These are phyloP conservation scores for Teunomyces funiuensis DNA, from an alignment of 805 yeast genomes.

Conservation along the genomic window DNA sequence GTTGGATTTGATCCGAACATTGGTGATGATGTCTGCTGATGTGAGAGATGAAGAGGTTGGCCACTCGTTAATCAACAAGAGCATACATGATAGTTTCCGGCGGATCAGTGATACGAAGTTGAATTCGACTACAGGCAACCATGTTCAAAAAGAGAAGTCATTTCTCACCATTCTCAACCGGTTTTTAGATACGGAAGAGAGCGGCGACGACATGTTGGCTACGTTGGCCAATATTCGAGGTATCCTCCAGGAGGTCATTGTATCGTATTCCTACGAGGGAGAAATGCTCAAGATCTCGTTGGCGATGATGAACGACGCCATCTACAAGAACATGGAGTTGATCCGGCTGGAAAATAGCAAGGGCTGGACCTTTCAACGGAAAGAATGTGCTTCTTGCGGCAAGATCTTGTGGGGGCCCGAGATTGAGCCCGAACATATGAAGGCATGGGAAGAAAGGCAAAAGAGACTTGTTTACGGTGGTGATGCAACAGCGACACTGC, in stretches of 20 bases:
- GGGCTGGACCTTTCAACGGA: slow-evolving; percentile 63
- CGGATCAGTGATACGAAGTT: slow-evolving; percentile 28
- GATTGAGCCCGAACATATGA: slow-evolving; percentile 43
- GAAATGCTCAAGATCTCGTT: slow-evolving; percentile 52
- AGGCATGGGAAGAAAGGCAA: slow-evolving; percentile 56
- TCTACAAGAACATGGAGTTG: slow-evolving; percentile 44
- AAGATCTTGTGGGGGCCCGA: slow-evolving; percentile 70
- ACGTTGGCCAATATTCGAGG: slow-evolving; percentile 59
- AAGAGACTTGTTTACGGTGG: slow-evolving; percentile 5
- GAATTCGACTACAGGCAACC: slow-evolving; percentile 12
- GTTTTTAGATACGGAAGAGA: slow-evolving; percentile 50
- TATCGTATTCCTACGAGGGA: slow-evolving; percentile 64
- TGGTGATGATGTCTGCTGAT: slow-evolving; percentile 21
- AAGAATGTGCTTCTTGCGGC: slow-evolving; percentile 76
- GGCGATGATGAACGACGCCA: slow-evolving; percentile 55
- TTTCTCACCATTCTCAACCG: slow-evolving; percentile 55
- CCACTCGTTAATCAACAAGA: slow-evolving; percentile 20
- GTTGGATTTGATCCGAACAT: slow-evolving; percentile 26
- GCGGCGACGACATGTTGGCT: slow-evolving; percentile 33
- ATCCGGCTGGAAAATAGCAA: slow-evolving; percentile 42
- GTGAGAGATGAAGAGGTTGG: not conserved
- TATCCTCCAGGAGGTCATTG: slow-evolving; percentile 60
- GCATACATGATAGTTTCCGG: slow-evolving; percentile 34
- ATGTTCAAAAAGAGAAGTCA: slow-evolving; percentile 27
- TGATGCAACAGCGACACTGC: slow-evolving; percentile 9